These are phyloP conservation scores for Exserohilum rostratum DNA, from an alignment of 2,329 filamentous ascomycete genomes.

Conservation along the genomic window DNA sequence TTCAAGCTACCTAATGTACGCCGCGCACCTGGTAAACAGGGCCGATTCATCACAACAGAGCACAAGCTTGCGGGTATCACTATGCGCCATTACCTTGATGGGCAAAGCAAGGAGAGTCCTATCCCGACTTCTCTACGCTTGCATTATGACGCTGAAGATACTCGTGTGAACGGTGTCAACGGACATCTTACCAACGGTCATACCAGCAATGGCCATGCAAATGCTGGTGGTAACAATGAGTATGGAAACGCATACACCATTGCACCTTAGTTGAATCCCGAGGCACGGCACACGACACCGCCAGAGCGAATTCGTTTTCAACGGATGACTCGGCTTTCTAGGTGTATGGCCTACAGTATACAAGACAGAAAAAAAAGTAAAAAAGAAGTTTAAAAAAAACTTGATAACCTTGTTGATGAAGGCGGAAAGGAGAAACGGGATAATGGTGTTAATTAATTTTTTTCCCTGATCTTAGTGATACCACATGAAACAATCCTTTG, in stretches of 20 bases:
- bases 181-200: constrained; percentile 11
- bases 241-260: constrained; percentile 24
- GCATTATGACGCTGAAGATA: constrained; percentile 32
- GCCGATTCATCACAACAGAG: constrained; percentile 51
- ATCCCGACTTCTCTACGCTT: constrained; percentile 38
- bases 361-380: not conserved
- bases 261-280: constrained; percentile 13
- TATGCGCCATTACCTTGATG: constrained; percentile 58
- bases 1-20: constrained; percentile 44
- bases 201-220: no score
- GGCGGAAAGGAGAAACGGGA: no score
- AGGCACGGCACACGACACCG: not conserved
- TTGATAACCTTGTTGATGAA: not conserved
- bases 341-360: no score
- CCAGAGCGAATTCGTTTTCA: not conserved
- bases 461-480: not conserved
- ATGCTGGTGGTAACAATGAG: constrained; percentile 16
- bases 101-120: constrained; percentile 54
- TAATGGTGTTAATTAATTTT: not conserved
- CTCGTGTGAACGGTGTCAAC: not conserved
- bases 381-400: not conserved
- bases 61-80: constrained; percentile 56
- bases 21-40: constrained; percentile 39
- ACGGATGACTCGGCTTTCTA: not conserved
- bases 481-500: not conserved